Conservation (phyloP, 164 flowering plant genomes). For the Magnolia kwangsiensis region DNA sequence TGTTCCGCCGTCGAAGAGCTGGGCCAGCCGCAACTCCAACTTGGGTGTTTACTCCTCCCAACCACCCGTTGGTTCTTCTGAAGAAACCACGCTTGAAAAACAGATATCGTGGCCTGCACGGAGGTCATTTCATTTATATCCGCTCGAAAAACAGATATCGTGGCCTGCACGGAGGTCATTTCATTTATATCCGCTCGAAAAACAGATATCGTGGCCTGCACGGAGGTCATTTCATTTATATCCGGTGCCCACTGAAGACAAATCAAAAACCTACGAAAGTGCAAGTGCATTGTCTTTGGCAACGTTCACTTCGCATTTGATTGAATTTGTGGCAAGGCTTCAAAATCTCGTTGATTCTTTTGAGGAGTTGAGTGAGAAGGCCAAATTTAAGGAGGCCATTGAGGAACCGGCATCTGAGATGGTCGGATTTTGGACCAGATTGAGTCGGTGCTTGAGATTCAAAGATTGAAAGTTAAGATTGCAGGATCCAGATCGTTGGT, state of each 20-base stretch:
- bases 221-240: slow-evolving; percentile 35
- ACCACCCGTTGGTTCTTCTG: slow-evolving; percentile 33
- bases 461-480: slow-evolving; percentile 4
- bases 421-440: slow-evolving; percentile 42
- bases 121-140: slow-evolving; percentile 29
- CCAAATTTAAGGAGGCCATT: slow-evolving; percentile 64
- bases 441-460: slow-evolving; percentile 19
- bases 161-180: slow-evolving; percentile 59
- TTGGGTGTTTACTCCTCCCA: slow-evolving; percentile 16
- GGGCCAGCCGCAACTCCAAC: slow-evolving; percentile 24
- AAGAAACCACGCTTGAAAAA: slow-evolving; percentile 31
- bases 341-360: slow-evolving; percentile 73
- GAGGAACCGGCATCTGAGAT: slow-evolving; percentile 20
- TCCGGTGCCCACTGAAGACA: slow-evolving; percentile 30
- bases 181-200: slow-evolving; percentile 22
- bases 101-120: slow-evolving; percentile 61
- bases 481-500: neutral
- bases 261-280: slow-evolving; percentile 72
- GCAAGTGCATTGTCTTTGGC: slow-evolving; percentile 83
- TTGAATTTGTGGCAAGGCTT: slow-evolving; percentile 97
- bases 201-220: slow-evolving; percentile 56
- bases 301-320: slow-evolving; percentile 74
- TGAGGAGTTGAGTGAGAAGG: slow-evolving; percentile 66
- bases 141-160: slow-evolving; percentile 29
- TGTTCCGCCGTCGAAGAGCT: slow-evolving; percentile 20